A percentile compares a stretch with the other conserved stretches of the same genome.
phyloP scores from a whole-genome alignment of 2,329 filamentous ascomycete species.

The Sordariomycetes sp. region DNA sequence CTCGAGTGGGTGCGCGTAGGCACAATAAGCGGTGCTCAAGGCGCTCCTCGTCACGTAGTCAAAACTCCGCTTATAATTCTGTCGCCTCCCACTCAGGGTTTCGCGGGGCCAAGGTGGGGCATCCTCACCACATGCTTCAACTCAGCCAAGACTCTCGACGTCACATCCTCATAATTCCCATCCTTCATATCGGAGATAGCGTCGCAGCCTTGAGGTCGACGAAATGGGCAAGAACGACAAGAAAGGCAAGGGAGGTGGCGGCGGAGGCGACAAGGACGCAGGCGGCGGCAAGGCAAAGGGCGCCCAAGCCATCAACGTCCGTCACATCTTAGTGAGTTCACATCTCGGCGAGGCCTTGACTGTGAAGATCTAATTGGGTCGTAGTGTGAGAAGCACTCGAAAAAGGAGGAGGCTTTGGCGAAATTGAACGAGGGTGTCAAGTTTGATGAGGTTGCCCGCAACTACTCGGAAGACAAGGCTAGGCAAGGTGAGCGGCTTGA shows the following conservation, averaged over 20 bases:
- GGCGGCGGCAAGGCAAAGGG: constrained; percentile 36
- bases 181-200: too few species aligned
- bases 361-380: not conserved
- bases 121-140: too few species aligned
- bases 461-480: constrained; percentile 71
- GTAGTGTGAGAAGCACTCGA: constrained; percentile 65
- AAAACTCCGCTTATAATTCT: too few species aligned
- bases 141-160: too few species aligned
- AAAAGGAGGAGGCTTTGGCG: constrained; percentile 65
- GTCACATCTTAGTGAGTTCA: constrained; percentile 53
- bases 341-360: not conserved
- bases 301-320: constrained; percentile 62
- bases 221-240: constrained; percentile 30
- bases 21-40: too few species aligned
- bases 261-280: constrained; percentile 17
- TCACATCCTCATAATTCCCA: not conserved
- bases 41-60: too few species aligned
- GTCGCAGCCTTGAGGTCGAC: too few species aligned
- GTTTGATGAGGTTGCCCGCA: constrained; percentile 66
- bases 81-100: too few species aligned
- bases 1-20: too few species aligned
- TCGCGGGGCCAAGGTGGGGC: too few species aligned
- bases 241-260: constrained; percentile 18
- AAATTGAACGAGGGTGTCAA: constrained; percentile 59
- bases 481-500: constrained; percentile 39